Conservation (phyloP, 805 yeast genomes). For the Candida wancherniae region DNA sequence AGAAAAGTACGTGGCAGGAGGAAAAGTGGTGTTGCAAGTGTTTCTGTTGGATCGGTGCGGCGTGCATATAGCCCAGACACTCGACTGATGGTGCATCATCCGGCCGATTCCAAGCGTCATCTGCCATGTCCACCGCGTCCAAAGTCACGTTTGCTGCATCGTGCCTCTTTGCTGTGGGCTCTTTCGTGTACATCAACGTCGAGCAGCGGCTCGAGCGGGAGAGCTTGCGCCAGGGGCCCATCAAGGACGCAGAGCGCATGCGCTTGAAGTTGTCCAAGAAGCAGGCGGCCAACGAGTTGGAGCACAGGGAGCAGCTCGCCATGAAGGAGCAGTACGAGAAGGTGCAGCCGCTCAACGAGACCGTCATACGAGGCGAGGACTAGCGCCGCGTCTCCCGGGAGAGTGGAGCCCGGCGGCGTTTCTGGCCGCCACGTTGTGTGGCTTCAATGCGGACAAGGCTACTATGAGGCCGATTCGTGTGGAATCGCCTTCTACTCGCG, state of each 20-base stretch:
- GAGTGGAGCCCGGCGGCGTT: background rate
- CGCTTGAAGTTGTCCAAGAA: slow-evolving; percentile 39
- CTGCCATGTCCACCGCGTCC: slow-evolving; percentile 76
- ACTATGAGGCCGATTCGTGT: background rate
- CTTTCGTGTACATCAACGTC: slow-evolving; percentile 65
- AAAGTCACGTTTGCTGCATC: slow-evolving; percentile 67
- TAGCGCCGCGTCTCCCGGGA: background rate
- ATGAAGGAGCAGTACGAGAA: slow-evolving; percentile 53
- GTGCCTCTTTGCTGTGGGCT: slow-evolving; percentile 48
- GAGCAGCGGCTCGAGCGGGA: slow-evolving; percentile 68
- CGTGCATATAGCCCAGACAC: too few species aligned
- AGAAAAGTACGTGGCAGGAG: too few species aligned
- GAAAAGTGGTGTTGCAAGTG: too few species aligned
- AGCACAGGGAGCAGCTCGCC: slow-evolving; percentile 61
- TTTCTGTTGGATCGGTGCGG: too few species aligned
- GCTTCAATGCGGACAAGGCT: too few species aligned
- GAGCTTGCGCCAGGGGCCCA: slow-evolving; percentile 75
- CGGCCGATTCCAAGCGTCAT: too few species aligned
- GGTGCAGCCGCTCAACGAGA: slow-evolving; percentile 52
- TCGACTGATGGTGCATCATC: too few species aligned
- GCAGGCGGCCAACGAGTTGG: slow-evolving; percentile 50
- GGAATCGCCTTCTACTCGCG: background rate
- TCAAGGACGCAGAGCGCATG: slow-evolving; percentile 70
- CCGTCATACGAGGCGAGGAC: slow-evolving; percentile 32
- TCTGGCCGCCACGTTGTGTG: too few species aligned